These are phyloP conservation scores for Populus trichocarpa DNA, from an alignment of 441 rosid species.

Conservation along the genomic window DNA sequence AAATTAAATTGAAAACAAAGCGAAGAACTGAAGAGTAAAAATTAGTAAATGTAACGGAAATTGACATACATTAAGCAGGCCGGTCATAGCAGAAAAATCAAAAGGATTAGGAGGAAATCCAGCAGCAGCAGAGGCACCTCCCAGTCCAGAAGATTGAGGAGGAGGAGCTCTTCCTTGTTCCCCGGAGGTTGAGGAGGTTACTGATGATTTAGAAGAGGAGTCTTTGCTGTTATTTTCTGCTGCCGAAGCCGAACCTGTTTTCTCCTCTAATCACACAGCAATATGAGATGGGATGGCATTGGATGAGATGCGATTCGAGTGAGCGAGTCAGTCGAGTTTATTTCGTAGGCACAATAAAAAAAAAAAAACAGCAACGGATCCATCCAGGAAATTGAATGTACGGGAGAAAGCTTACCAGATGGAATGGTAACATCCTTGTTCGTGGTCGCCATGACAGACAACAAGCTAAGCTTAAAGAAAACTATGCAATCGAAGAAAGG, in stretches of 20 bases:
- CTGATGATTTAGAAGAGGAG: constrained; percentile 17
- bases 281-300: not conserved
- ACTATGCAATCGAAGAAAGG: too few relatives aligned
- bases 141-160: constrained; percentile 9
- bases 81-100: constrained; percentile 88
- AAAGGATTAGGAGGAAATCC: constrained; percentile 51
- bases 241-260: not conserved
- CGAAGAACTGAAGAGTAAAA: not conserved
- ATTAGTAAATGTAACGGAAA: not conserved
- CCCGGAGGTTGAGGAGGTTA: constrained; percentile 36
- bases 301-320: not conserved
- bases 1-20: not conserved
- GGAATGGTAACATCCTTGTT: too few relatives aligned
- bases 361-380: too few relatives aligned
- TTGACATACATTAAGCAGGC: constrained; percentile 70
- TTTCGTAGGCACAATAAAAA: too few relatives aligned
- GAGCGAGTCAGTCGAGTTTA: not conserved
- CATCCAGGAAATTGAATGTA: too few relatives aligned
- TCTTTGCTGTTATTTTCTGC: not conserved
- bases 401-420: too few relatives aligned
- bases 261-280: not conserved
- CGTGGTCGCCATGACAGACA: too few relatives aligned
- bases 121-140: constrained; percentile 22
- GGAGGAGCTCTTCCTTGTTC: constrained; percentile 31
- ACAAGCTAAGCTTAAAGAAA: too few relatives aligned